Evolutionary conservation across 371 early-diverging fungal species (phyloP), one percentile per base, ranked within the genome.

Genomic region (Saksenaea vasiformis): DNA sequence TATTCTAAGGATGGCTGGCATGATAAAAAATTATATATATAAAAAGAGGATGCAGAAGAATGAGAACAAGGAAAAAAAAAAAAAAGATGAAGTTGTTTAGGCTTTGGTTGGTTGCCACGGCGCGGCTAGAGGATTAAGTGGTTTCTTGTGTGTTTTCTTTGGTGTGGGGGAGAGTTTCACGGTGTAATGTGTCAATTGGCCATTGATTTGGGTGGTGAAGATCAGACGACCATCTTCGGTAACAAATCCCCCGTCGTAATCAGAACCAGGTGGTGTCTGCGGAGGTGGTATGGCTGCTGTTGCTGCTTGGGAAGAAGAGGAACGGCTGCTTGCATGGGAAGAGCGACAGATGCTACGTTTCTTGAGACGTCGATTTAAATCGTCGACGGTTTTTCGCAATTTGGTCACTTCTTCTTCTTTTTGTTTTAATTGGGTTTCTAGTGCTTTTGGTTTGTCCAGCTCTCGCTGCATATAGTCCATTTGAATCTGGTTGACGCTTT

Each of bases 181-280:
- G 0, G 74, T 67, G 54, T 74, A 79, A 27, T 63, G 74, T 3
- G 74, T 70, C 24, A 70, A 53, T 56, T 68, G 70, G 8, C 79
- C 79, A 43, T 79, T 72, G 37, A 79, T 76, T 60, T 73, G 68
- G 3, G 79, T 76, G 4, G 76, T 76, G 39, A 79, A 76, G 24
- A 69, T 74, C 53, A 79, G 60, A 34, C 68, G 74, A 5, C 76
- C 79, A 53, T 73, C 69, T 28, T 73, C 68, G 5, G 73, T 70
- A 15, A 68, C 64, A 56, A 69, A 68, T 5, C 51, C 51, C 17
- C 51, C 51, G 10, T 47, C 51, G 22, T 22, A 47, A 7, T 10
- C 51, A 22, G 51, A 22, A 47, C 51, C 22, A 22, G 51, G 51
- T 10, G 51, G 51, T 22, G 51, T 47, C 51, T 47, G 22, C 9